Base-by-base conservation (phyloP, 2,329 filamentous ascomycete species). In the Didymella pomorum region DNA sequence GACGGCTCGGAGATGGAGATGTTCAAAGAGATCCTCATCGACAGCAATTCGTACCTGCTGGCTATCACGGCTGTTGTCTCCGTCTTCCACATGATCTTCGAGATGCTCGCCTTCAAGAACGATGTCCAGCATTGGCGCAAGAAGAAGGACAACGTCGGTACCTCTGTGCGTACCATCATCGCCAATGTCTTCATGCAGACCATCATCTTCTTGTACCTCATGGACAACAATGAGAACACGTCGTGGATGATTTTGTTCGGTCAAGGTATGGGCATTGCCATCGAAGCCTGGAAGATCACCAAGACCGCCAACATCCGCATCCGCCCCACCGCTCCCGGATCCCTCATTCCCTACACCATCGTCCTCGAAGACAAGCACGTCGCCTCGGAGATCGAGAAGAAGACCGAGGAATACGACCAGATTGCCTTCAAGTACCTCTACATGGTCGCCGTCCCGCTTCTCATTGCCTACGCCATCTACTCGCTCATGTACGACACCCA, bases 361-460 rank as follows among this genome's bases (percentile, higher is more conserved):
- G 84, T 85, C 4, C 96, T 99, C 66, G 94, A 98, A 79, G 95
- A 99, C 81, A 99, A 98, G 82, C 92, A 98, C 81, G 89, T 93
- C 78, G 89, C 99, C 55, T 93, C 88, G 56, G 93, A 97, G 74
- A 97, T 93, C 0, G 95, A 99, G 78, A 89, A 96, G 78, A 96
- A 97, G 85, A 99, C 95, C 44, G 92, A 99, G 79, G 94, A 99
- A 79, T 99, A 99, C 72, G 95, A 99, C 74, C 88, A 93, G 76
- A 96, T 97, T 66, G 95, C 95, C 26, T 99, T 99, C 87, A 92
- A 91, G 76, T 99, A 97, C 80, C 89, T 99, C 78, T 98, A 97
- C 81, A 89, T 93, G 65, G 82, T 92, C 45, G 93, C 91, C n/a
- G 87, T 97, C 7, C 95, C 95, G 16, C 86, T 99, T 2, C 84